phyloP scores from a whole-genome alignment of 2,329 filamentous ascomycete genomes.

The Scorias spongiosa region DNA sequence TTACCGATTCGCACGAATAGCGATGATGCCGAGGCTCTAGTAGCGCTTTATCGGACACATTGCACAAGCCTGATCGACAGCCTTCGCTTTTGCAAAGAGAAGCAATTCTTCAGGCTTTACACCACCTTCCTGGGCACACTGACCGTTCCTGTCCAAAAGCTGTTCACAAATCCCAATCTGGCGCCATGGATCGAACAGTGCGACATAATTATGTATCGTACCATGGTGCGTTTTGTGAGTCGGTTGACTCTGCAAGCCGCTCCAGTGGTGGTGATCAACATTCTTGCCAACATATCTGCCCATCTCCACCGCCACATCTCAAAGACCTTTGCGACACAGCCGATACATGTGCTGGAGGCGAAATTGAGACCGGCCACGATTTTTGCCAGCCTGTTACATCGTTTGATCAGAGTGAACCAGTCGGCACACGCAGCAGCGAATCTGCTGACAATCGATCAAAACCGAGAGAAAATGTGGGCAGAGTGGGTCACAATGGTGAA shows the following conservation, averaged over 20 bases:
- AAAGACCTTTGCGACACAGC: conserved; percentile 72
- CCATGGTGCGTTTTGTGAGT: conserved; percentile 85
- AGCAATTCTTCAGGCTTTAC: conserved; percentile 89
- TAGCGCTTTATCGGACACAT: conserved; percentile 81
- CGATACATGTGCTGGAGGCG: conserved; percentile 69
- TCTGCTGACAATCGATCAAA: conserved; percentile 75
- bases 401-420: conserved; percentile 79
- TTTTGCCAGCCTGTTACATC: conserved; percentile 73
- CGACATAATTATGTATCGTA: conserved; percentile 90
- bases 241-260: conserved; percentile 83
- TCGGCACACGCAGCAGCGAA: conserved; percentile 89
- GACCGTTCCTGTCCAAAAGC: conserved; percentile 89
- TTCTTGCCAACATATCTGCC: conserved; percentile 73
- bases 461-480: conserved; percentile 86
- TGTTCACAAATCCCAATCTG: conserved; percentile 67
- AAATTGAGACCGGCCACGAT: conserved; percentile 79
- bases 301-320: conserved; percentile 67
- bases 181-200: conserved; percentile 91
- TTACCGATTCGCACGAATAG: conserved; percentile 68
- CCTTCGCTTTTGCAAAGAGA: conserved; percentile 90
- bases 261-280: conserved; percentile 73
- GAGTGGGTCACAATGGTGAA: conserved; percentile 62
- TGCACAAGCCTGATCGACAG: conserved; percentile 92
- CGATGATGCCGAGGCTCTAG: conserved; percentile 73
- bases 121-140: conserved; percentile 91